Evolutionary conservation across 2,329 filamentous ascomycete genomes (phyloP).

Genomic region (Blastomyces percursus): DNA sequence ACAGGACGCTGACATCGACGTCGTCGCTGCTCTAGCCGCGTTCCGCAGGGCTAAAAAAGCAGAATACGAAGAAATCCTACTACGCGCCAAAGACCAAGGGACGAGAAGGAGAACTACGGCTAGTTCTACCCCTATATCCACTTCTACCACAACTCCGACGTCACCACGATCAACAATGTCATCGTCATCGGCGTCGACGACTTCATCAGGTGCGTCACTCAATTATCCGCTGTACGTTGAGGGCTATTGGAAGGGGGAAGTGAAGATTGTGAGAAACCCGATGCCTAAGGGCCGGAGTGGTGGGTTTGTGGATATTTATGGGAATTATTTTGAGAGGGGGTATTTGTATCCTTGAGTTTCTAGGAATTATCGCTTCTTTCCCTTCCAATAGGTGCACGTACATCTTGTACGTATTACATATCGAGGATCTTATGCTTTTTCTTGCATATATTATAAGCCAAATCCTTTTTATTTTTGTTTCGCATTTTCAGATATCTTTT

Average conservation of each 20-base stretch:
- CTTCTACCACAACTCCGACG: not conserved
- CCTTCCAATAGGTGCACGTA: too few relatives aligned
- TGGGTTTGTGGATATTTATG: conserved; percentile 41
- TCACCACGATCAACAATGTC: not conserved
- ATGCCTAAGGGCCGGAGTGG: conserved; percentile 28
- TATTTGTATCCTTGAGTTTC: conserved; percentile 40
- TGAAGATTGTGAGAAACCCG: conserved; percentile 44
- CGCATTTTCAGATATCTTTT: not conserved
- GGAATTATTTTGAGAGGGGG: conserved; percentile 43
- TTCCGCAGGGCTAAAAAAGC: conserved; percentile 45
- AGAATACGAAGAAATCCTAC: conserved; percentile 33
- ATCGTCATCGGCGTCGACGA: not conserved
- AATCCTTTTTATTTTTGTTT: not conserved
- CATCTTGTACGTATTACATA: not conserved
- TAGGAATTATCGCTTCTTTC: not conserved
- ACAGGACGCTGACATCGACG: conserved; percentile 32
- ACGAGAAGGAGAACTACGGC: not conserved
- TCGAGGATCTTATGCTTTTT: not conserved
- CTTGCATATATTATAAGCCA: not conserved
- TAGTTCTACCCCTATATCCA: not conserved
- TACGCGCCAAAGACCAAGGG: conserved; percentile 7
- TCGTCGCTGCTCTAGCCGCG: conserved; percentile 42
- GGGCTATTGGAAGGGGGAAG: conserved; percentile 49
- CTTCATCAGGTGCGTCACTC: not conserved
- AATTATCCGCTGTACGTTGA: conserved; percentile 33